These are phyloP conservation scores for Sideroxylon spinosum DNA, from an alignment of 179 eudicot genomes.

Conservation along the genomic window DNA sequence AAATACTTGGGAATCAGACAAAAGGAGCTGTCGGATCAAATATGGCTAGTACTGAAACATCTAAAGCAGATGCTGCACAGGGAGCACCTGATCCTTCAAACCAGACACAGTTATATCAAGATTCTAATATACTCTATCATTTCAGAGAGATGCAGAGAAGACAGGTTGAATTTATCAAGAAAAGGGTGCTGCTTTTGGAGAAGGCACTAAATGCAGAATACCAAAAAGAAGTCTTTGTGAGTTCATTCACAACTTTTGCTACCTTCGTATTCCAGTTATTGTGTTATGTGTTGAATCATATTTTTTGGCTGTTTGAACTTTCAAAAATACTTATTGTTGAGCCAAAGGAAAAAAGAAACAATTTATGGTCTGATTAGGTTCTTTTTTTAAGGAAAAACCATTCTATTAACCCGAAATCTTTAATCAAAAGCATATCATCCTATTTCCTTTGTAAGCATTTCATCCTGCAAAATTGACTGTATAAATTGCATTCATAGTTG, in stretches of 20 bases:
- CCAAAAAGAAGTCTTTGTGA: slow-evolving; percentile 58
- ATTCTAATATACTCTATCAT: slow-evolving; percentile 44
- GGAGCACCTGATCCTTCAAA: slow-evolving; percentile 41
- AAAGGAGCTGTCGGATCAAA: slow-evolving; percentile 32
- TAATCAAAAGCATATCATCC: too few species aligned
- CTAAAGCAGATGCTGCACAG: slow-evolving; percentile 34
- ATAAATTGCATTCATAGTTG: slow-evolving; percentile 6
- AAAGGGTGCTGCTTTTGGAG: slow-evolving; percentile 85
- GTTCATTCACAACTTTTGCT: slow-evolving; percentile 25
- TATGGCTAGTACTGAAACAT: slow-evolving; percentile 24
- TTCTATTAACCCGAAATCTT: too few species aligned
- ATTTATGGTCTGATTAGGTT: too few species aligned
- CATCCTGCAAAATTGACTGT: neutral
- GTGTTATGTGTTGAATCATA: neutral
- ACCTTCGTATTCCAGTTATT: neutral
- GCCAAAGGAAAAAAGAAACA: neutral
- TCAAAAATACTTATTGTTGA: neutral
- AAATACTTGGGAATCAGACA: slow-evolving; percentile 33
- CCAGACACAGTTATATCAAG: slow-evolving; percentile 32
- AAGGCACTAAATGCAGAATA: slow-evolving; percentile 72
- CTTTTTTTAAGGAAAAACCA: neutral
- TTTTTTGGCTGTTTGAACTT: neutral
- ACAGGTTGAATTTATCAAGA: slow-evolving; percentile 84
- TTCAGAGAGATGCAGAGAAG: slow-evolving; percentile 93
- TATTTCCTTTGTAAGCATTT: neutral